phyloP scores from a whole-genome alignment of 2,329 filamentous ascomycete species.

The Nemania abortiva region DNA sequence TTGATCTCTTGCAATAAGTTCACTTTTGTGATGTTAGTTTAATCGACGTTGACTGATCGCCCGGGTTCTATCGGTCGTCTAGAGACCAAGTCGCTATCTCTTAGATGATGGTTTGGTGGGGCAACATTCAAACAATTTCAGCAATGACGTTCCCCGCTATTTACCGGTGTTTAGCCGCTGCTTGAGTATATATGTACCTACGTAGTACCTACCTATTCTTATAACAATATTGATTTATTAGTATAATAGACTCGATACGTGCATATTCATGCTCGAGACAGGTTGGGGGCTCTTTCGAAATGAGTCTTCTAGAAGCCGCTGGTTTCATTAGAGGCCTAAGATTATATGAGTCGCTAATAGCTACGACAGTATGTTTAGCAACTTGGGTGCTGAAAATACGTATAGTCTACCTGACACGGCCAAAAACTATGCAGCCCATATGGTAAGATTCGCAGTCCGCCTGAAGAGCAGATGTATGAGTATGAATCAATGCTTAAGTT shows the following conservation, averaged over 20 bases:
- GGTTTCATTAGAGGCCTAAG: too few relatives aligned
- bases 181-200: not conserved
- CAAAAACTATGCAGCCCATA: too few relatives aligned
- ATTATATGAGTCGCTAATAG: too few relatives aligned
- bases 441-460: too few relatives aligned
- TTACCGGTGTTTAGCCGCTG: conserved; percentile 43
- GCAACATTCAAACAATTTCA: conserved; percentile 41
- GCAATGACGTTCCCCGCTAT: conserved; percentile 46
- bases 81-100: not conserved
- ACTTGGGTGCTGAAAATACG: too few relatives aligned
- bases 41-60: conserved; percentile 13
- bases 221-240: conserved; percentile 13
- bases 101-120: conserved; percentile 35
- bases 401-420: too few relatives aligned
- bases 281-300: too few relatives aligned
- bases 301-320: not conserved
- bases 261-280: not conserved
- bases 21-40: not conserved
- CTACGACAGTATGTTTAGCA: too few relatives aligned
- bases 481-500: too few relatives aligned
- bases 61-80: not conserved
- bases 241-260: conserved; percentile 1
- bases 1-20: not conserved
- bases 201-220: not conserved
- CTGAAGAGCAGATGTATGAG: too few relatives aligned